Evolutionary conservation across 108 stramenopile species (phyloP), one percentile per base, ranked within the genome.

Genomic region (Skeletonema menzelii): DNA sequence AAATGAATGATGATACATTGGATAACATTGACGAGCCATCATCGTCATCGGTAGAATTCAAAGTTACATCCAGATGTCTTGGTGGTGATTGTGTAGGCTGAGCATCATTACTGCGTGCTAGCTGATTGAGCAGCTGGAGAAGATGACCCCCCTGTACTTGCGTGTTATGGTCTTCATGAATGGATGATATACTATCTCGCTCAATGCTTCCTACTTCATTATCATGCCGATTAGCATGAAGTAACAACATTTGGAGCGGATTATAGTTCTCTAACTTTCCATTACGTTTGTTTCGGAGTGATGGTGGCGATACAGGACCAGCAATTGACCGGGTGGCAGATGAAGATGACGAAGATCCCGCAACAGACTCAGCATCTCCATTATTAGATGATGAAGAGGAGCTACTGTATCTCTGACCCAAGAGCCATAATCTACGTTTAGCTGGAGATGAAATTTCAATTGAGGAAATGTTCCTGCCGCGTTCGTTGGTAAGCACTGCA

Each of bases 1-100:
- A 53, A 53, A 53, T 53, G 22, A 53, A 24, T 53, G 49, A 53
- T 22, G 49, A 53, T 53, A 53, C 49, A 53, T 53, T 53, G 20
- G 49, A 53, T 8, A 53, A 22, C 49, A 53, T 53, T 53, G 49
- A 53, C 8, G 49, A 24, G 49, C 49, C 49, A 53, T 53, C 49
- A 2, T 53, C 49, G 2, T 53, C 49, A 53, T 53, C 49, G 10
- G 49, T 53, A 53, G 49, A 53, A 47, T 7, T 19, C 1, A 47
- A 19, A 19, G 49, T 53, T 0, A 22, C 49, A 53, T 53, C 22
- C 4, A 53, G 22, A 53, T 53, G 49, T 22, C 20, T 53, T 8
- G 49, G 49, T 53, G 49, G 49, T 53, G 49, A 24, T 24, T 24
- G 49, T 53, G 22, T 8, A 1, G 22, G 22, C 2, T 53, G 49